Percentiles rank a stretch among this genome's conserved stretches.
Evolutionary conservation across 805 yeast species (phyloP).

Genomic region (Myxozyma neotropica): DNA sequence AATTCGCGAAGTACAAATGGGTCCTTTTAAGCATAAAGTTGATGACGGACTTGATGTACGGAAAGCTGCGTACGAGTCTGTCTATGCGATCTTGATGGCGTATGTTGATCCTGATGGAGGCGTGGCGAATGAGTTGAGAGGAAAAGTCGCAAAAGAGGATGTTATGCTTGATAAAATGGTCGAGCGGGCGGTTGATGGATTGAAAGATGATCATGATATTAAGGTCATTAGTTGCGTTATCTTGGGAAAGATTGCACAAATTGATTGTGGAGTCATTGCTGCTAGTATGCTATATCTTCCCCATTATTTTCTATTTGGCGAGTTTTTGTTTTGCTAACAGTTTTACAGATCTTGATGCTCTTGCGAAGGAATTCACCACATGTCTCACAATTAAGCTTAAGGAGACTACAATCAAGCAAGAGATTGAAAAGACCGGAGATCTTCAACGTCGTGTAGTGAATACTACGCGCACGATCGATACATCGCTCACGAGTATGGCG

Average conservation of each 20-base stretch:
- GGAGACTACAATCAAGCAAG: conserved; percentile 69
- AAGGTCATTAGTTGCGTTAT: conserved; percentile 56
- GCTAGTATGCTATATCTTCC: conserved; percentile 12
- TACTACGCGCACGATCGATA: conserved; percentile 21
- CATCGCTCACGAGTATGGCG: conserved; percentile 4
- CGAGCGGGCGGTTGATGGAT: conserved; percentile 52
- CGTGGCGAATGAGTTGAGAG: neutral
- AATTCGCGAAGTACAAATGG: conserved; percentile 72
- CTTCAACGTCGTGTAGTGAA: conserved; percentile 34
- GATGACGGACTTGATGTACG: conserved; percentile 78
- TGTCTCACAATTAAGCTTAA: conserved; percentile 54
- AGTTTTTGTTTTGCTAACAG: conserved; percentile 9
- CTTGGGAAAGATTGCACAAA: conserved; percentile 46
- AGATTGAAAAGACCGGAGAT: conserved; percentile 59
- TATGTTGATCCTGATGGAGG: neutral
- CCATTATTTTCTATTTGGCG: neutral
- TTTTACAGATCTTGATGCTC: conserved; percentile 29
- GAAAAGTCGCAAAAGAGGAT: neutral
- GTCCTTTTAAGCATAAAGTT: conserved; percentile 80
- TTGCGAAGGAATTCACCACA: conserved; percentile 47
- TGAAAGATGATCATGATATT: conserved; percentile 64
- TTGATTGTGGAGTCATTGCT: conserved; percentile 38
- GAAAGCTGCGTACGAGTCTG: conserved; percentile 68
- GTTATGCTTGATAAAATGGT: conserved; percentile 34
- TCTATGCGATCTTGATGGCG: conserved; percentile 53